Conservation (phyloP, 78 protist genomes). For the Guillardia theta region DNA sequence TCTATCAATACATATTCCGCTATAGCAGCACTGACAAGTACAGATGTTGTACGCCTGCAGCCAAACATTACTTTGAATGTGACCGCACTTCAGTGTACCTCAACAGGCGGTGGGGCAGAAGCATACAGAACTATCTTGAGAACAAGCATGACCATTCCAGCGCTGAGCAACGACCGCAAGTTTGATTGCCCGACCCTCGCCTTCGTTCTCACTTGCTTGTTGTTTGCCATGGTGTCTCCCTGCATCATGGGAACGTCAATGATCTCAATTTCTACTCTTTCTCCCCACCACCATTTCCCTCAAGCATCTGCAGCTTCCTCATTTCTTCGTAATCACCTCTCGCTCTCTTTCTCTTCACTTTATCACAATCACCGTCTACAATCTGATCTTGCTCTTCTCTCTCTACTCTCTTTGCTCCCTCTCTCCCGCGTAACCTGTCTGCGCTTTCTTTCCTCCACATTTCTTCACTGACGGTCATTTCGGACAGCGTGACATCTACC, state of each 20-base stretch:
- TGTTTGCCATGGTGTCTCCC: not conserved
- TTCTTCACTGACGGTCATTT: no score
- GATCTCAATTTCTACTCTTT: not conserved
- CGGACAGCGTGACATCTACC: no score
- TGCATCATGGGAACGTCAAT: not conserved
- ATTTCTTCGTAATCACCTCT: no score
- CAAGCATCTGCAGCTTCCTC: not conserved
- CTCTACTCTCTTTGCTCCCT: no score
- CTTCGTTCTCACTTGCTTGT: not conserved
- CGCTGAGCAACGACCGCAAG: not conserved
- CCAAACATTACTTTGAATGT: no score
- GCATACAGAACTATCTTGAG: not conserved
- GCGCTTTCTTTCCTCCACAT: no score
- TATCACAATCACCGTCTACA: no score
- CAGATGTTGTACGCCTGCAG: conserved; percentile 41
- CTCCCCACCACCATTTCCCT: not conserved
- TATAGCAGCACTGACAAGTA: conserved; percentile 34
- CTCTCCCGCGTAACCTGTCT: no score
- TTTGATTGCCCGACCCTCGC: no score
- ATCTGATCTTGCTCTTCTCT: no score
- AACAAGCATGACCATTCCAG: not conserved
- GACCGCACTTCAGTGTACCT: not conserved
- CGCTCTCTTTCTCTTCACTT: no score
- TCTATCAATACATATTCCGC: conserved; percentile 2
- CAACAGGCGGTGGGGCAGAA: not conserved